Conservation (phyloP, 306 rosid genomes). For the Delonix regia region DNA sequence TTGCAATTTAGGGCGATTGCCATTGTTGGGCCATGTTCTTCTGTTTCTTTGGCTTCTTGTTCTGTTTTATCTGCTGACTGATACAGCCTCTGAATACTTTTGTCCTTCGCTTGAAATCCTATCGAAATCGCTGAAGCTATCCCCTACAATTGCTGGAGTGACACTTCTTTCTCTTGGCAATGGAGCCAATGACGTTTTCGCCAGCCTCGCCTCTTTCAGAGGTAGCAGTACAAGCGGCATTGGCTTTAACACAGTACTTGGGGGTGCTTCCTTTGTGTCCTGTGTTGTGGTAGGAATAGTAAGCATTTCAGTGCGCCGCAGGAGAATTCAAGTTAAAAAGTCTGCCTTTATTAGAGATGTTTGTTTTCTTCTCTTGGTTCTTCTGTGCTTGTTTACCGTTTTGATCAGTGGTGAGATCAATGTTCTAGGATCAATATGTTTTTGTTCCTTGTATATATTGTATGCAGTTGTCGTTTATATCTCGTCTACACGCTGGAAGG, state of each 20-base stretch:
- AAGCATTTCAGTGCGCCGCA: constrained; percentile 42
- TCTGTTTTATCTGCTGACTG: constrained; percentile 53
- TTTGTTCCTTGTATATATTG: constrained; percentile 46
- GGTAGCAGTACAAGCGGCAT: constrained; percentile 41
- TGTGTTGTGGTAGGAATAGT: constrained; percentile 59
- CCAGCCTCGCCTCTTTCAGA: constrained; percentile 52
- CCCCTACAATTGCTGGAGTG: constrained; percentile 66
- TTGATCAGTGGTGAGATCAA: constrained; percentile 46
- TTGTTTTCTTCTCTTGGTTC: constrained; percentile 52
- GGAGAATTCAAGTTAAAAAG: constrained; percentile 37
- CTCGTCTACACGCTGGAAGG: constrained; percentile 38
- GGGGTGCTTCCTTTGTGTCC: constrained; percentile 60
- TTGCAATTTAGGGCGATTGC: constrained; percentile 53
- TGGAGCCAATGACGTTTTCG: constrained; percentile 58
- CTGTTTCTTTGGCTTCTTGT: constrained; percentile 57
- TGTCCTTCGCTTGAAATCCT: constrained; percentile 60
- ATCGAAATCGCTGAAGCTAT: constrained; percentile 48
- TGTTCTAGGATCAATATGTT: constrained; percentile 48
- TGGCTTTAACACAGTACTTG: constrained; percentile 55
- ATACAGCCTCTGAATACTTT: constrained; percentile 62
- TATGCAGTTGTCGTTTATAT: constrained; percentile 52
- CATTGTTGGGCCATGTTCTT: constrained; percentile 47
- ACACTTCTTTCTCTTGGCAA: constrained; percentile 64
- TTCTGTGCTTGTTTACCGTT: constrained; percentile 38
- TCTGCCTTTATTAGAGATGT: constrained; percentile 54